Evolutionary conservation across 257 asterid species (phyloP).

Genomic region (Nyctanthes arbortristis): DNA sequence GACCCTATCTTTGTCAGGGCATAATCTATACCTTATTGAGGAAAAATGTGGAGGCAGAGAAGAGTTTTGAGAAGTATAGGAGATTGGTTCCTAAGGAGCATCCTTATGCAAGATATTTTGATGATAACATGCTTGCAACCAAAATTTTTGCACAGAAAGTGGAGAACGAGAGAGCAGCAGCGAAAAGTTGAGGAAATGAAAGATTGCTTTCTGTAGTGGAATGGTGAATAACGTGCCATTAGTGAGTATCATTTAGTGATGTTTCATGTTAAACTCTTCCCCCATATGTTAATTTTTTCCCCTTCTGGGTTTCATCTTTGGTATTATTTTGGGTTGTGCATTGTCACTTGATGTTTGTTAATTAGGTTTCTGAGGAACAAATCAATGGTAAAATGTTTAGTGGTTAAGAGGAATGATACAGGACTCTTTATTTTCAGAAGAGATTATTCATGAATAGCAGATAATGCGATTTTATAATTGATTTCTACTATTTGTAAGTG

Average conservation of each 20-base stretch:
- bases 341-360: background rate
- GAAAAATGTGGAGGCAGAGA: slow-evolving; percentile 77
- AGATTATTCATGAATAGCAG: no score
- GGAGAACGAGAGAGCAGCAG: slow-evolving; percentile 61
- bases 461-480: no score
- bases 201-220: slow-evolving; percentile 1
- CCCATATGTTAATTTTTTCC: slow-evolving; percentile 21
- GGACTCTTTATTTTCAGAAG: no score
- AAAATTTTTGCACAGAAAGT: slow-evolving; percentile 72
- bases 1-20: slow-evolving; percentile 93
- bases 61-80: slow-evolving; percentile 74
- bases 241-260: background rate
- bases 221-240: background rate
- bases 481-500: no score
- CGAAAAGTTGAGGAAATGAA: slow-evolving; percentile 36
- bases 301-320: background rate
- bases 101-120: slow-evolving; percentile 80
- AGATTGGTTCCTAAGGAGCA: slow-evolving; percentile 85
- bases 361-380: background rate
- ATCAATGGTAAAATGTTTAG: background rate
- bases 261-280: slow-evolving; percentile 17
- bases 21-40: slow-evolving; percentile 76
- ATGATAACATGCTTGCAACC: slow-evolving; percentile 87
- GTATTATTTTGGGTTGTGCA: background rate
- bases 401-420: no score